Conservation (phyloP, 2,329 filamentous ascomycete species). For the Epichloe gansuensis region DNA sequence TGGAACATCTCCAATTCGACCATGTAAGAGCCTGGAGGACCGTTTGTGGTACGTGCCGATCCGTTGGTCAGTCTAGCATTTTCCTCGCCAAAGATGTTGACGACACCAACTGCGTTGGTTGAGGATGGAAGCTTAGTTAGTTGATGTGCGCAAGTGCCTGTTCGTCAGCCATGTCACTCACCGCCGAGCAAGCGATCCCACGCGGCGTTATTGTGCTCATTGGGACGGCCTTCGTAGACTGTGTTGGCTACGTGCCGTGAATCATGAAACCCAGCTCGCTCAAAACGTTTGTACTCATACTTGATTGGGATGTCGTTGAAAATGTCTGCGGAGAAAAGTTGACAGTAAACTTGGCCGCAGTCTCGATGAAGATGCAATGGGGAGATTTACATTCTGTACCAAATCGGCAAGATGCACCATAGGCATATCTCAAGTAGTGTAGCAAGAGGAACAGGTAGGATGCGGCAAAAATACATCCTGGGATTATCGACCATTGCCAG, state of each 20-base stretch:
- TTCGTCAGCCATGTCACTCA: not conserved
- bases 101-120: not conserved
- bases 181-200: not conserved
- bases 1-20: conserved; percentile 4
- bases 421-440: too few relatives aligned
- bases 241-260: not conserved
- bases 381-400: too few relatives aligned
- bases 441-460: too few relatives aligned
- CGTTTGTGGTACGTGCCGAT: not conserved
- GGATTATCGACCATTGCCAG: too few relatives aligned
- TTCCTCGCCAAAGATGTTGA: not conserved
- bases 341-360: not conserved
- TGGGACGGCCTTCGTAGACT: not conserved
- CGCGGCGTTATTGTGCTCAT: not conserved
- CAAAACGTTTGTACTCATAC: not conserved
- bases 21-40: not conserved
- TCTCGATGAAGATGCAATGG: too few relatives aligned
- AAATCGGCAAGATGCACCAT: too few relatives aligned
- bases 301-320: not conserved
- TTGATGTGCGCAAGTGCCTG: too few relatives aligned
- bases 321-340: not conserved
- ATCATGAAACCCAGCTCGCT: not conserved
- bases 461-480: too few relatives aligned
- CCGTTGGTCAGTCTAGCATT: not conserved
- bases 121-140: too few relatives aligned